Evolutionary conservation across 805 yeast genomes (phyloP).

Genomic region (Brettanomyces nanus): DNA sequence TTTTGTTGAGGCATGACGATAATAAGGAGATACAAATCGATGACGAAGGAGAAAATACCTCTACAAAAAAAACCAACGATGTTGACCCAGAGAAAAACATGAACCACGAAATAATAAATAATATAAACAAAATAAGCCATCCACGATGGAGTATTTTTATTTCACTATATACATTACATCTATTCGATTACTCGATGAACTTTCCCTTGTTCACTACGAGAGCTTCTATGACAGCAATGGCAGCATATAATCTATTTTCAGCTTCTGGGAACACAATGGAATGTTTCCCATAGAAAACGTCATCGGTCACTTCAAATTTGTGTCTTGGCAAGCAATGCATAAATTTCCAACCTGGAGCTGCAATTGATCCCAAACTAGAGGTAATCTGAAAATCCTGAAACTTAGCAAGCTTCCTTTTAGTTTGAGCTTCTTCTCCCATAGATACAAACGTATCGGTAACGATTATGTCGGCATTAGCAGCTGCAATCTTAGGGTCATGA

Average conservation of each 20-base stretch:
- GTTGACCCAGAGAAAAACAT: too few species aligned
- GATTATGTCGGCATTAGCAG: constrained; percentile 65
- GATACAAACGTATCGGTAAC: constrained; percentile 98
- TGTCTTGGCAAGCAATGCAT: constrained; percentile 99
- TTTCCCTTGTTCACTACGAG: constrained; percentile 82
- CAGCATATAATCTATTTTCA: constrained; percentile 93
- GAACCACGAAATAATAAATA: too few species aligned
- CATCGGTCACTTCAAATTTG: constrained; percentile 88
- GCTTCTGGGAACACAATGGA: constrained; percentile 93
- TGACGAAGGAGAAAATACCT: too few species aligned
- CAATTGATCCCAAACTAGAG: constrained; percentile 52
- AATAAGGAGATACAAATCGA: background rate
- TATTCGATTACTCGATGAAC: constrained; percentile 14
- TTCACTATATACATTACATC: too few species aligned
- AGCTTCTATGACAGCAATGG: constrained; percentile 86
- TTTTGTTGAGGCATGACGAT: constrained; percentile 1
- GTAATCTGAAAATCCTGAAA: constrained; percentile 86
- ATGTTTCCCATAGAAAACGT: constrained; percentile 75
- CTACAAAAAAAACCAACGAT: too few species aligned
- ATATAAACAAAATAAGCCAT: too few species aligned
- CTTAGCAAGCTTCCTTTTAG: constrained; percentile 59
- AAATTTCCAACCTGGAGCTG: constrained; percentile 71
- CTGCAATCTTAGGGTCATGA: constrained; percentile 70
- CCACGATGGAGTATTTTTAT: too few species aligned
- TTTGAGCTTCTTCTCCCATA: constrained; percentile 93